phyloP scores from a whole-genome alignment of 257 asterid genomes.

The Orobanche coerulescens region DNA sequence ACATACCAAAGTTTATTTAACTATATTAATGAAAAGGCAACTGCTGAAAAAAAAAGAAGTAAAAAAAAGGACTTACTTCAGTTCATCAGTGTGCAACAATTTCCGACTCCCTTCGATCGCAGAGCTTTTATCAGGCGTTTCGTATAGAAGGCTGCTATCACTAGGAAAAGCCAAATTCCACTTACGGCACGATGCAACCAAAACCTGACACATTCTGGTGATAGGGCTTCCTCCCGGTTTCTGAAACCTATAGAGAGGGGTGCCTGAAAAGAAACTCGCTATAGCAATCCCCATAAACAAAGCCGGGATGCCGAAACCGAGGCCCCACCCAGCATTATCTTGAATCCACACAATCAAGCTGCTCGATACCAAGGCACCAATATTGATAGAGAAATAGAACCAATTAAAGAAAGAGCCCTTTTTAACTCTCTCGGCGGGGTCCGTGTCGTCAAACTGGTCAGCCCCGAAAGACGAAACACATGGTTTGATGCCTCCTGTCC shows the following conservation, averaged over 20 bases:
- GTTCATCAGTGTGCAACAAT: conserved; percentile 72
- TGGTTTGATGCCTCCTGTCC: conserved; percentile 96
- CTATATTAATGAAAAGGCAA: not conserved
- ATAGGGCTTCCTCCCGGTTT: conserved; percentile 96
- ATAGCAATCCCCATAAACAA: conserved; percentile 74
- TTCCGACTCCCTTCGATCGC: conserved; percentile 94
- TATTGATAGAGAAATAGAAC: conserved; percentile 85
- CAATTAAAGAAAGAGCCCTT: conserved; percentile 97
- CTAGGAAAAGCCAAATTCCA: conserved; percentile 50
- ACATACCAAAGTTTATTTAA: not conserved
- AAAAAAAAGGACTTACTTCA: conserved; percentile 35
- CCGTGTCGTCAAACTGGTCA: conserved; percentile 94
- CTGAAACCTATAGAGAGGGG: conserved; percentile 84
- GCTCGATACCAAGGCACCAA: conserved; percentile 84
- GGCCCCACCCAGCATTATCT: conserved; percentile 96
- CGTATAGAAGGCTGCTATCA: conserved; percentile 69
- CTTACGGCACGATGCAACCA: conserved; percentile 70
- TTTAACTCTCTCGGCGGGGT: conserved; percentile 67
- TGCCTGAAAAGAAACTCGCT: conserved; percentile 73
- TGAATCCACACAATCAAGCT: conserved; percentile 92
- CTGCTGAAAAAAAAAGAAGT: too few species aligned
- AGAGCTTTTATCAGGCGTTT: conserved; percentile 67
- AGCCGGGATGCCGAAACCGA: conserved; percentile 93
- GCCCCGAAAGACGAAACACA: conserved; percentile 97
- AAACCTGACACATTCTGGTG: conserved; percentile 89